Conservation (phyloP, 371 early-diverging fungal species). For the Mucor piriformis region DNA sequence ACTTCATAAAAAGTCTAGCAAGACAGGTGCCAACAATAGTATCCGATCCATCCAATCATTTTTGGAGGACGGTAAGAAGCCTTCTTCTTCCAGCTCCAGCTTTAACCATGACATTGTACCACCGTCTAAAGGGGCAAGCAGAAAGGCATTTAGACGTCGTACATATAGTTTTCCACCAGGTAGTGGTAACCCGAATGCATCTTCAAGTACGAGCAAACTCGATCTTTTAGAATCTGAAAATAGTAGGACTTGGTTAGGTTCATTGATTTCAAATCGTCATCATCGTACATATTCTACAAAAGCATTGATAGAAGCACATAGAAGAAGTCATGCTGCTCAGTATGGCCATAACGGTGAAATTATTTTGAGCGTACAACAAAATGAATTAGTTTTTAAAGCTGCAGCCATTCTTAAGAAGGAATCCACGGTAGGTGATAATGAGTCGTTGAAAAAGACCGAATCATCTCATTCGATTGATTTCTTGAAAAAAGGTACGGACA, state of each 20-base stretch:
- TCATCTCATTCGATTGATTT: slow-evolving; percentile 14
- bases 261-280: slow-evolving; percentile 29
- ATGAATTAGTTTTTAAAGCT: slow-evolving; percentile 31
- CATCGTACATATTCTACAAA: slow-evolving; percentile 35
- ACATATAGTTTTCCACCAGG: slow-evolving; percentile 49
- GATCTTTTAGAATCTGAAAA: slow-evolving; percentile 21
- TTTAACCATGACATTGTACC: slow-evolving; percentile 1
- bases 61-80: slow-evolving; percentile 14
- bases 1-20: not conserved
- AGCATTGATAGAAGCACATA: slow-evolving; percentile 28
- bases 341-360: slow-evolving; percentile 23
- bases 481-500: slow-evolving; percentile 11
- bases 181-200: not conserved
- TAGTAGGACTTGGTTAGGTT: slow-evolving; percentile 43
- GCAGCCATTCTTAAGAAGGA: slow-evolving; percentile 22
- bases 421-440: not conserved
- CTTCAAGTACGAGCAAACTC: not conserved
- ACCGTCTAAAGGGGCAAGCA: not conserved
- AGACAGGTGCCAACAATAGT: slow-evolving; percentile 12
- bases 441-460: slow-evolving; percentile 1
- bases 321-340: slow-evolving; percentile 20
- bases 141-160: slow-evolving; percentile 33
- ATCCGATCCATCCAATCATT: slow-evolving; percentile 21
- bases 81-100: not conserved
- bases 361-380: slow-evolving; percentile 21